phyloP scores from a whole-genome alignment of 78 protist species.

The Dictyostelium citrinum region DNA sequence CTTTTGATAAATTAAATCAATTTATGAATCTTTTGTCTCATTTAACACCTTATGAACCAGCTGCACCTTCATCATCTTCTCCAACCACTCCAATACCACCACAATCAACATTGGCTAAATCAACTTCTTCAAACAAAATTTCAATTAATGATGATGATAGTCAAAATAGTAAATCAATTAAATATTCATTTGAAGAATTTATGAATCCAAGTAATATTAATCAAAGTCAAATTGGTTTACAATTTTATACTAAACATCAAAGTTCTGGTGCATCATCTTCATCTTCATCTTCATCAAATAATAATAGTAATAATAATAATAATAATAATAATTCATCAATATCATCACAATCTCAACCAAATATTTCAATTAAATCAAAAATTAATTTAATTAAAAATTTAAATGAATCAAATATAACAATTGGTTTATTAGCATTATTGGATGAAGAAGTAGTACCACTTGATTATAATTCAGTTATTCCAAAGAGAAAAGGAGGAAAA shows the following conservation, averaged over 20 bases:
- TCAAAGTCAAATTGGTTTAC: not conserved
- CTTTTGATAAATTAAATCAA: slow-evolving; percentile 10
- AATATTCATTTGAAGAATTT: slow-evolving; percentile 66
- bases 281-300: not conserved
- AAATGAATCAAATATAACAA: not conserved
- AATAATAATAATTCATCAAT: not conserved
- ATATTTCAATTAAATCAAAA: not conserved
- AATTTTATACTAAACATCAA: not conserved
- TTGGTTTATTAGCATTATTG: not conserved
- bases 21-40: not conserved
- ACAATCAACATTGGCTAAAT: not conserved
- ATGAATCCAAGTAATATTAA: slow-evolving; percentile 53
- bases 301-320: not conserved
- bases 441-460: not conserved
- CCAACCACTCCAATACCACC: not conserved
- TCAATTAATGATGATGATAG: not conserved
- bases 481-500: not conserved
- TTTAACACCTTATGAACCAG: not conserved
- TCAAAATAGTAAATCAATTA: not conserved
- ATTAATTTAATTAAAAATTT: not conserved
- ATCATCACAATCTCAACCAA: not conserved
- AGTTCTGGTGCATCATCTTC: slow-evolving; percentile 1
- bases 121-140: not conserved
- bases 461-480: not conserved
- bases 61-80: not conserved